Base-by-base conservation (phyloP, 192 early-diverging fungal genomes). In the Fimicolochytrium jonesii region DNA sequence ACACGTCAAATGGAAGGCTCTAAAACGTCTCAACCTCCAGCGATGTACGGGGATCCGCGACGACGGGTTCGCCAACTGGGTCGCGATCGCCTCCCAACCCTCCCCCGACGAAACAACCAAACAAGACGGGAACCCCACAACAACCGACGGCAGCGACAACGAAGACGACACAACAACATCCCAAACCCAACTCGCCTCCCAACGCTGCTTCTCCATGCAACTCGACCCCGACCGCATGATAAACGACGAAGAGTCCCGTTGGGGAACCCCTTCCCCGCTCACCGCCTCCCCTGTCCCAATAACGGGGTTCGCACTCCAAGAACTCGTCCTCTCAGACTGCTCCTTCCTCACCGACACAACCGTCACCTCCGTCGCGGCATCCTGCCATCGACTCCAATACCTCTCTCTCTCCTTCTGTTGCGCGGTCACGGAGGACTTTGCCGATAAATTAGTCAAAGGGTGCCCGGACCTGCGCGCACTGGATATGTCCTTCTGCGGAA, bases 351-450 rank as follows among this genome's bases (percentile, higher is more conserved):
- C 87, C 3, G 88, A 91, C 45, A 70, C 68, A 4, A 77, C 89
- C 1, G 79, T 90, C 26, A 36, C 71, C 6, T 52, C 62, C n/a
- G 36, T 90, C 17, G 76, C 80, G 1, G 62, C 61, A 0, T 68
- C 70, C 13, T 85, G 86, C 63, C 83, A 85, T 18, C 59, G 69
- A 1, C 68, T 91, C 1, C 42, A 76, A 47, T 45, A 59, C 15
- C 67, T 89, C 3, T 82, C 77, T 6, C 78, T 91, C 15, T 85
- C 82, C 23, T 91, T 91, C 61, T 91, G 89, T 59, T 91, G 88
- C 69, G 80, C 88, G 0, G 53, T 91, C 13, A 88, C 87, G 0
- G 88, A 90, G 53, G 45, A 61, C 13, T 77, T 77, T 2, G 63
- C 80, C 18, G 66, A 66, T 4, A 55, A 67, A 0, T 20, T 90